phyloP scores from a whole-genome alignment of 331 rosid genomes.

The Malus hybrid region DNA sequence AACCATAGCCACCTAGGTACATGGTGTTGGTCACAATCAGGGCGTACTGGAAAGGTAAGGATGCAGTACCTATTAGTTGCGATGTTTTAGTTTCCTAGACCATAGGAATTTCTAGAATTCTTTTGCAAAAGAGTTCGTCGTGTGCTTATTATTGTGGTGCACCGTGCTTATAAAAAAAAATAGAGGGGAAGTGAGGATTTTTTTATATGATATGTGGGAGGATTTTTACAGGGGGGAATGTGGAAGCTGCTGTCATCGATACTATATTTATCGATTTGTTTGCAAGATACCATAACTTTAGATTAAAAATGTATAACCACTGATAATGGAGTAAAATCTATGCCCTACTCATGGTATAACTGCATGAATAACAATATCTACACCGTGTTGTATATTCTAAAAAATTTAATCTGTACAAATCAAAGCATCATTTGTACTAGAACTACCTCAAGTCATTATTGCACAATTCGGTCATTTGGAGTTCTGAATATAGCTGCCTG shows the following conservation, averaged over 20 bases:
- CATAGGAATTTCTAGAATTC: not conserved
- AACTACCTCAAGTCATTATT: not conserved
- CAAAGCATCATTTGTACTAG: not conserved
- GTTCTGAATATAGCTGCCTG: not conserved
- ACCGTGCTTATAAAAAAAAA: not conserved
- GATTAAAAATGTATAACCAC: not conserved
- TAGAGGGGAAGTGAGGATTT: slow-evolving; percentile 8
- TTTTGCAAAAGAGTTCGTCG: not conserved
- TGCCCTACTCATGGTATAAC: not conserved
- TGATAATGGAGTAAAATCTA: not conserved
- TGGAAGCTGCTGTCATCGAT: slow-evolving; percentile 7
- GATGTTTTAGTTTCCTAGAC: not conserved
- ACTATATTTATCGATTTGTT: not conserved
- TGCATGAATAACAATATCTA: not conserved
- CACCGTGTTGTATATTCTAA: not conserved
- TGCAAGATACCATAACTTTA: not conserved
- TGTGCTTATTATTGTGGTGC: not conserved
- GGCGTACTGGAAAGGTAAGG: slow-evolving; percentile 84
- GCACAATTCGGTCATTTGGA: not conserved
- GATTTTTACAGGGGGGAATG: not conserved
- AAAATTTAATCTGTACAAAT: too few species aligned
- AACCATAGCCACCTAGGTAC: slow-evolving; percentile 72
- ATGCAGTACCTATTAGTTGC: not conserved
- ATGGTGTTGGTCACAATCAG: slow-evolving; percentile 83
- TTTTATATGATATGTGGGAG: not conserved